These are phyloP conservation scores for Podaxis sp. DNA, from an alignment of 768 basidiomycete species.

Conservation along the genomic window DNA sequence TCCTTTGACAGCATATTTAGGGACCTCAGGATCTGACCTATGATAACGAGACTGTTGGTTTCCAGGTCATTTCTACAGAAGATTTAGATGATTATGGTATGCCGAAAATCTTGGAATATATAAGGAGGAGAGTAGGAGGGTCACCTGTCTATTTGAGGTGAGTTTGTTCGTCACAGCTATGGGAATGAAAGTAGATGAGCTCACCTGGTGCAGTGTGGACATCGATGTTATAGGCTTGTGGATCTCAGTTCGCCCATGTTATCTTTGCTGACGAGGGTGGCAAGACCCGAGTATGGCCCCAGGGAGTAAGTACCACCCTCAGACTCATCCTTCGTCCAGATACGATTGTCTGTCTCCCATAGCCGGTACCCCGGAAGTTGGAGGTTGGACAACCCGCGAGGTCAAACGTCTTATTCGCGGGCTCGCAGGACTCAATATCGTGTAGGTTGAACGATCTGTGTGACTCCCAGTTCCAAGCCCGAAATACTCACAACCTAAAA, in stretches of 20 bases:
- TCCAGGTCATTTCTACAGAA: conserved; percentile 79
- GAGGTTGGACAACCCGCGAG: conserved; percentile 84
- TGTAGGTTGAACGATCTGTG: conserved; percentile 46
- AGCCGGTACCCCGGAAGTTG: conserved; percentile 80
- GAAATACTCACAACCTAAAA: background rate
- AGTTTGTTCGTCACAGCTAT: background rate
- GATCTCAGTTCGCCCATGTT: too few species aligned
- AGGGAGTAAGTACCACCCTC: background rate
- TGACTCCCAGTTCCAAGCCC: background rate
- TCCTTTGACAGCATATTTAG: background rate
- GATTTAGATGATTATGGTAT: conserved; percentile 81
- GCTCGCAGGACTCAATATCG: conserved; percentile 71
- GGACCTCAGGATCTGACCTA: conserved; percentile 21
- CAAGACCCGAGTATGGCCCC: conserved; percentile 9
- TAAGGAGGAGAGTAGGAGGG: conserved; percentile 74
- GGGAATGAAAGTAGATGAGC: conserved; percentile 29
- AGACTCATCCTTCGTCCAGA: background rate
- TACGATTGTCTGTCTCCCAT: background rate
- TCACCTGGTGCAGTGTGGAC: conserved; percentile 31
- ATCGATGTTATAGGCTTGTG: conserved; percentile 3
- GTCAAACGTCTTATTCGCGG: conserved; percentile 75
- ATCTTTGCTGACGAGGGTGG: background rate
- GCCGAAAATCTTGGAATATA: conserved; percentile 64
- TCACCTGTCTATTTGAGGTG: conserved; percentile 64
- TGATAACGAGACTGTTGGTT: conserved; percentile 78